phyloP scores from a whole-genome alignment of 441 rosid genomes.

The Rhodomyrtus psidioides region DNA sequence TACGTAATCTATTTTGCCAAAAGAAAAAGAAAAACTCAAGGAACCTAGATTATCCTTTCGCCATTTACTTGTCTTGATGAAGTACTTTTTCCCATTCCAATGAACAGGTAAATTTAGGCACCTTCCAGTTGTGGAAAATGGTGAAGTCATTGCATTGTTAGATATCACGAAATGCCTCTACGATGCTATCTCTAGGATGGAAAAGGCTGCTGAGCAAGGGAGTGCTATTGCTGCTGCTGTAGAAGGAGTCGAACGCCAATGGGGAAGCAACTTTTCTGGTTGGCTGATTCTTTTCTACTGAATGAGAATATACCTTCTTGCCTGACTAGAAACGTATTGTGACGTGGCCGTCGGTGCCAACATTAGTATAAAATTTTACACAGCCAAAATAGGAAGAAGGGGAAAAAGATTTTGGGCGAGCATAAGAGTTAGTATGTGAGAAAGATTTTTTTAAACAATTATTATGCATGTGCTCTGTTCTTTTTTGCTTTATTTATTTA shows the following conservation, averaged over 20 bases:
- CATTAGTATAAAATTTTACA: not conserved
- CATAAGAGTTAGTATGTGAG: not conserved
- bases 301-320: not conserved
- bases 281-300: not conserved
- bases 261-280: constrained; percentile 68
- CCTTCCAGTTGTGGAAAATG: constrained; percentile 95
- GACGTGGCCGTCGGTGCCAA: not conserved
- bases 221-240: constrained; percentile 95
- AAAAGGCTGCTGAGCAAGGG: constrained; percentile 94
- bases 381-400: not conserved
- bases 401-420: not conserved
- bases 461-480: not conserved
- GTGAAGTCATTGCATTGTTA: constrained; percentile 90
- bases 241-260: constrained; percentile 89
- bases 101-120: constrained; percentile 78
- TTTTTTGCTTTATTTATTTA: not conserved
- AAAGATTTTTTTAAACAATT: not conserved
- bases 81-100: not conserved
- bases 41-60: constrained; percentile 3
- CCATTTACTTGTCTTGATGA: not conserved
- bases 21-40: not conserved
- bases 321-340: not conserved
- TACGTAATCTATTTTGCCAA: not conserved
- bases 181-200: constrained; percentile 94
- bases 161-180: constrained; percentile 92